Conservation (phyloP, 2,329 filamentous ascomycete species). For the Xylariaceae sp. region DNA sequence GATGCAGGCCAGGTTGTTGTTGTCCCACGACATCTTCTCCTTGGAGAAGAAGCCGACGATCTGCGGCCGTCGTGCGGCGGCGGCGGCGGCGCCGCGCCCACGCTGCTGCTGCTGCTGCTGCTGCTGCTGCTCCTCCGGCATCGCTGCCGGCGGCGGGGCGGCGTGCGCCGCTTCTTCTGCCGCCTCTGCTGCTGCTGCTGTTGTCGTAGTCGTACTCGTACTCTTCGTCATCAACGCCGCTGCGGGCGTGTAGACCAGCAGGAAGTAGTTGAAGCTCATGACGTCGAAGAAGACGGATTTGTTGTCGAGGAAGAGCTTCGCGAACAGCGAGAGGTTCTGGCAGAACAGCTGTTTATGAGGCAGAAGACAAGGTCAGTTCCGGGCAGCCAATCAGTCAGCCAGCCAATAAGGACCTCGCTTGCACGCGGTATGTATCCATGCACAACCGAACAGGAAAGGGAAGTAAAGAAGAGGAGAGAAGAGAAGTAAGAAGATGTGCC, state of each 20-base stretch:
- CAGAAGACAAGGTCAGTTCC: no score
- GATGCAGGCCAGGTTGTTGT: slow-evolving; percentile 96
- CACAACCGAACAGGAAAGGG: no score
- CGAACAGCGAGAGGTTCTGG: slow-evolving; percentile 92
- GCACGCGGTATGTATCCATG: no score
- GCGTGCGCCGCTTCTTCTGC: slow-evolving; percentile 1
- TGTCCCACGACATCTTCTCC: slow-evolving; percentile 98
- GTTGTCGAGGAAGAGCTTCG: slow-evolving; percentile 94
- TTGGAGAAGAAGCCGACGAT: slow-evolving; percentile 98
- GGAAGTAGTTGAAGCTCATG: slow-evolving; percentile 86
- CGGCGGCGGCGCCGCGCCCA: slow-evolving; percentile 1
- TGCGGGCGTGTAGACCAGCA: slow-evolving; percentile 67
- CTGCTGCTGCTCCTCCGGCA: not conserved
- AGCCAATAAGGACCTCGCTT: no score
- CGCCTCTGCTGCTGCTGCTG: no score
- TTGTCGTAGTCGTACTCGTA: no score
- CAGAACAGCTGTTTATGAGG: slow-evolving; percentile 75
- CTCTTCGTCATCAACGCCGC: slow-evolving; percentile 1
- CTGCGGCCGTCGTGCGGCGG: slow-evolving; percentile 30
- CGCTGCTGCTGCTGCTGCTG: not conserved
- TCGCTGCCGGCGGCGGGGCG: not conserved
- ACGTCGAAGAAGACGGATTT: slow-evolving; percentile 99
- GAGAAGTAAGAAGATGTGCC: no score
- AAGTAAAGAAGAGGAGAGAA: no score
- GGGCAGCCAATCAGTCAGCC: no score